phyloP scores from a whole-genome alignment of 208 protist species.

The Wallacemonas sp. region DNA sequence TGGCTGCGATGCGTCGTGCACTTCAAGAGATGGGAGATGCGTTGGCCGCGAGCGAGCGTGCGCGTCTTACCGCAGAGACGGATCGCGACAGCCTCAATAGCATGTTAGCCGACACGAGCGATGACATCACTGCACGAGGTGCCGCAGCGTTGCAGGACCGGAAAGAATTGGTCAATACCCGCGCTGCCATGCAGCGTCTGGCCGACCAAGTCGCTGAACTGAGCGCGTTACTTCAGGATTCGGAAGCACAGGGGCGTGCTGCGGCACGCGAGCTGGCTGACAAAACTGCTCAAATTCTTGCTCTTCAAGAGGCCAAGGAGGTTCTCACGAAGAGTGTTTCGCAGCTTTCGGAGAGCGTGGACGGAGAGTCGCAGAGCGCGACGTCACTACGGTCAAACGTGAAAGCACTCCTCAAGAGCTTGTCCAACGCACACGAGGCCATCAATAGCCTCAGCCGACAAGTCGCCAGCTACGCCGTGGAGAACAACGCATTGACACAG shows the following conservation, averaged over 20 bases:
- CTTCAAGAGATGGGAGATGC: not conserved
- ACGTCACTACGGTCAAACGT: not conserved
- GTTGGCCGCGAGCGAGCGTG: not conserved
- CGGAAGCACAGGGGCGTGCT: not conserved
- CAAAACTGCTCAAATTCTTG: not conserved
- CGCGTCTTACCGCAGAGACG: not conserved
- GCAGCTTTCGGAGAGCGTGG: not conserved
- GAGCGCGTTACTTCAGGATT: not conserved
- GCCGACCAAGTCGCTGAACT: not conserved
- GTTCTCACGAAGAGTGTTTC: not conserved
- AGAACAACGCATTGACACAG: not conserved
- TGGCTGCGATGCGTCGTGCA: not conserved
- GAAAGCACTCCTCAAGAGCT: not conserved
- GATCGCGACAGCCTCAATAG: not conserved
- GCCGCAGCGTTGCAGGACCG: not conserved
- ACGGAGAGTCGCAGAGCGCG: not conserved
- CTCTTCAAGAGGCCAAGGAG: not conserved
- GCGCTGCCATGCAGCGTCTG: not conserved
- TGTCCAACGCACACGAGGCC: constrained; percentile 11
- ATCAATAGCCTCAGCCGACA: constrained; percentile 10
- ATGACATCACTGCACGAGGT: not conserved
- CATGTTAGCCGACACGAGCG: not conserved
- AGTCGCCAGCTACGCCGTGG: not conserved
- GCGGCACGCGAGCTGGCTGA: not conserved
- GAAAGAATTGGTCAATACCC: not conserved